Evolutionary conservation across 176 grass and related monocot genomes (phyloP).

Genomic region (Miscanthus lutarioriparius): DNA sequence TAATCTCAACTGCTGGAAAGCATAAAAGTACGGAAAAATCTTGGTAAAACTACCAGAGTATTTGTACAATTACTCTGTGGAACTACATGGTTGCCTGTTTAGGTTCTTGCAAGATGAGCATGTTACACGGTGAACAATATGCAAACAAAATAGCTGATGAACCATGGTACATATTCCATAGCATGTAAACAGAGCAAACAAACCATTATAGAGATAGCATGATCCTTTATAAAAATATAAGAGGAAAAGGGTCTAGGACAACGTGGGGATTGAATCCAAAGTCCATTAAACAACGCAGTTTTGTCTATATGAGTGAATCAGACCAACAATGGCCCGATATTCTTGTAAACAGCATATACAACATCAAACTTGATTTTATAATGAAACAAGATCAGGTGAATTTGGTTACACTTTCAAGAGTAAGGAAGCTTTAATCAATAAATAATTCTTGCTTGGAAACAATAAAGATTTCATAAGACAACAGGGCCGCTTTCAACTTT

Average conservation of each 20-base stretch:
- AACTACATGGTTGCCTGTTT: not conserved
- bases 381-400: not conserved
- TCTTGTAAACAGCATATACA: not conserved
- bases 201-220: not conserved
- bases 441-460: conserved; percentile 4
- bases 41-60: not conserved
- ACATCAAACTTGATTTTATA: not conserved
- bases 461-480: not conserved
- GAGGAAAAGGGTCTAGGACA: not conserved
- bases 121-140: not conserved
- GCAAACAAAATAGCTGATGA: not conserved
- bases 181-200: not conserved
- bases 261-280: not conserved
- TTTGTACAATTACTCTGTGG: not conserved
- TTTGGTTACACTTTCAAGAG: not conserved
- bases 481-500: not conserved
- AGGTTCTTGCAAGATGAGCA: not conserved
- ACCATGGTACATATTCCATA: not conserved
- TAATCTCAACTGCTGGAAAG: not conserved
- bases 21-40: not conserved
- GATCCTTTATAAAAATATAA: not conserved
- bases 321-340: not conserved
- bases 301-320: not conserved
- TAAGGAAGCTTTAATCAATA: not conserved
- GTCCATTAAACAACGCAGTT: not conserved